Conservation (phyloP, 169 alveolate species). For the Perkinsus marinus region DNA sequence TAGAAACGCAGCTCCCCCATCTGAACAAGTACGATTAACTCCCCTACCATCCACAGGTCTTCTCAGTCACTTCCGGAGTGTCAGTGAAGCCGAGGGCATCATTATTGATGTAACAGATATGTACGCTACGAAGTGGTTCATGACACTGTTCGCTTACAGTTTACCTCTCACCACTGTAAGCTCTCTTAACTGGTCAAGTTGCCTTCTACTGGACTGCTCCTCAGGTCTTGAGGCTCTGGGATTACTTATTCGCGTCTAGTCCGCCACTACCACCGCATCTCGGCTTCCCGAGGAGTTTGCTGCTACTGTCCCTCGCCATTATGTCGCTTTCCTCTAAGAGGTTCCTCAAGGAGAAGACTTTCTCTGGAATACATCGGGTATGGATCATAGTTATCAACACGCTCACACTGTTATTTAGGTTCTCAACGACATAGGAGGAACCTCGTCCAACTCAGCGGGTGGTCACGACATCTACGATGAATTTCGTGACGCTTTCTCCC, state of each 20-base stretch:
- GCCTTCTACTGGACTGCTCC: neutral
- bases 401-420: neutral
- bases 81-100: neutral
- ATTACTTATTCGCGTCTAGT: neutral
- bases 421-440: neutral
- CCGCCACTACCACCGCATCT: neutral
- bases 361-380: neutral
- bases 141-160: neutral
- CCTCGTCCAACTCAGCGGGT: neutral
- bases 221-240: neutral
- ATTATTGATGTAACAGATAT: neutral
- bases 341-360: neutral
- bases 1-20: neutral
- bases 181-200: neutral
- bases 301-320: neutral
- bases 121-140: neutral
- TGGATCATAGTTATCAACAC: neutral
- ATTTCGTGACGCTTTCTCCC: neutral
- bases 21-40: neutral
- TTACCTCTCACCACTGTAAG: neutral
- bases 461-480: neutral
- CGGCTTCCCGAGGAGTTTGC: neutral
- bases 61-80: neutral
- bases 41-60: neutral
- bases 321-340: neutral